phyloP scores from a whole-genome alignment of 1,284 basidiomycete genomes.

The Retiboletus fuscus region DNA sequence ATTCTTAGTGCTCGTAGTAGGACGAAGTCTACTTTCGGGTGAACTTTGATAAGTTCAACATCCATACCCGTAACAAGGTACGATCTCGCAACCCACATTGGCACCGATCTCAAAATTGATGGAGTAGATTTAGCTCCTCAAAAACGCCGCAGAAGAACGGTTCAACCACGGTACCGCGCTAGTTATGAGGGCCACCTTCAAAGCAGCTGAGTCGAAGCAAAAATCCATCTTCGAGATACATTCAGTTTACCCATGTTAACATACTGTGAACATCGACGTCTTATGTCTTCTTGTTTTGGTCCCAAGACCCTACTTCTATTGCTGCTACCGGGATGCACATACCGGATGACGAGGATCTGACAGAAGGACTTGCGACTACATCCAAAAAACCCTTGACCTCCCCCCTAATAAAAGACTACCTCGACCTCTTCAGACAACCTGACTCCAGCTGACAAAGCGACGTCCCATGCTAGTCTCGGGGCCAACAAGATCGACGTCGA shows the following conservation, averaged over 20 bases:
- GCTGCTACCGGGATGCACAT: conserved; percentile 70
- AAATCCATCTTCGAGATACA: conserved; percentile 68
- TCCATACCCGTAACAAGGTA: conserved; percentile 90
- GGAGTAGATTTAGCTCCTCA: conserved; percentile 69
- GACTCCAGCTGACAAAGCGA: conserved; percentile 72
- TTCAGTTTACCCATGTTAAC: conserved; percentile 34
- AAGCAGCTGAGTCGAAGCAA: conserved; percentile 75
- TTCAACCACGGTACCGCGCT: conserved; percentile 81
- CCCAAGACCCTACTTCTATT: conserved; percentile 70
- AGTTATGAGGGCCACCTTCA: conserved; percentile 78
- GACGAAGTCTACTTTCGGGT: conserved; percentile 83
- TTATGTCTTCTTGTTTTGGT: conserved; percentile 26
- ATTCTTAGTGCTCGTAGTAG: conserved; percentile 57
- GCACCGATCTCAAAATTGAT: conserved; percentile 25
- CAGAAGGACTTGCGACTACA: conserved; percentile 65
- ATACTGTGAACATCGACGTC: conserved; percentile 46
- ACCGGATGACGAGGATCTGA: conserved; percentile 68
- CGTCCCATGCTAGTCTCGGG: conserved; percentile 75
- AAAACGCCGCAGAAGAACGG: conserved; percentile 75
- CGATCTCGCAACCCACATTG: conserved; percentile 35
- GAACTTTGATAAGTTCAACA: conserved; percentile 89
- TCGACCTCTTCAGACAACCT: conserved; percentile 88
- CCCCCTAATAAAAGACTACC: conserved; percentile 78
- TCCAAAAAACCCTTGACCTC: conserved; percentile 70
- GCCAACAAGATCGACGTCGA: conserved; percentile 84